phyloP scores from a whole-genome alignment of 306 rosid species.

The Neltuma alba region DNA sequence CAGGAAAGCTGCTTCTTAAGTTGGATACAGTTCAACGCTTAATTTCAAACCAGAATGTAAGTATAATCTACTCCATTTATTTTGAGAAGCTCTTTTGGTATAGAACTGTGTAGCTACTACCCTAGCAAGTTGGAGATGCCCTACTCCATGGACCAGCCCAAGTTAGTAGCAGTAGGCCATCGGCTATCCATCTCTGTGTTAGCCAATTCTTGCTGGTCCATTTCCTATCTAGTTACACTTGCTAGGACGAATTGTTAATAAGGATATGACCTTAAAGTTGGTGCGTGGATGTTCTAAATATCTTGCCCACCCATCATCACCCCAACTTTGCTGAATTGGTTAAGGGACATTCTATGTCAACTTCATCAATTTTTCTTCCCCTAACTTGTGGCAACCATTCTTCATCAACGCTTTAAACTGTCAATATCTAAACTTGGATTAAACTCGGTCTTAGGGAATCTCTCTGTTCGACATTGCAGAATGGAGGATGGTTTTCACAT shows the following conservation, averaged over 20 bases:
- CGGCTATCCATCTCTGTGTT: background rate
- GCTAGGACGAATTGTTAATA: background rate
- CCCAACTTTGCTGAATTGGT: background rate
- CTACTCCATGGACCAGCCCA: background rate
- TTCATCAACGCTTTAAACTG: background rate
- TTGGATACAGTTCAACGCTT: constrained; percentile 41
- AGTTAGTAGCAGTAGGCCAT: background rate
- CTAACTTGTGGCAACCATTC: background rate
- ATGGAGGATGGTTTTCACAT: background rate
- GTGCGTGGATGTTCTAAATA: constrained; percentile 13
- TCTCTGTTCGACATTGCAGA: background rate
- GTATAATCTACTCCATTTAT: constrained; percentile 26
- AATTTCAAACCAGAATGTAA: constrained; percentile 44
- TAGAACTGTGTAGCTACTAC: background rate
- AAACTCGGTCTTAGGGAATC: background rate
- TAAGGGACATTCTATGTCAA: background rate
- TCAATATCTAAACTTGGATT: background rate
- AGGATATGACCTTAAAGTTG: constrained; percentile 3
- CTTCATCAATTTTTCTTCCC: background rate
- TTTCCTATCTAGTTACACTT: background rate
- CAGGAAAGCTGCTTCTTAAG: constrained; percentile 49
- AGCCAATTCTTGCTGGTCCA: background rate
- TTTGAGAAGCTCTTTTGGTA: constrained; percentile 14
- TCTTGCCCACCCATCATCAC: background rate
- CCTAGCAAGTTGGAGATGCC: background rate